Percentiles rank a stretch among this genome's conserved stretches.
phyloP scores from a whole-genome alignment of 371 early-diverging fungal genomes.

The Mortierella sp. region DNA sequence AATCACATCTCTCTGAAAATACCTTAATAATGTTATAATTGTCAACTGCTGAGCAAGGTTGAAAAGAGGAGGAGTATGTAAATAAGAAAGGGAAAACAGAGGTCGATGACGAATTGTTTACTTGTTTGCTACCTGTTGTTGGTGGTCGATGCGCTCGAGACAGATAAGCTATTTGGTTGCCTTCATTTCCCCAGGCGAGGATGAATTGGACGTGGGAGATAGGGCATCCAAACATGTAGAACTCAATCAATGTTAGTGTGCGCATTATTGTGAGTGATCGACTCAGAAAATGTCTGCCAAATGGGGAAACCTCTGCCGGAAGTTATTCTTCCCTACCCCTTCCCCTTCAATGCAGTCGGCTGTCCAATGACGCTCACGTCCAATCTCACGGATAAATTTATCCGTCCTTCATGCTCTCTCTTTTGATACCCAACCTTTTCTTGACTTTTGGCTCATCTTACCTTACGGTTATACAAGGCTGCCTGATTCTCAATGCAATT shows the following conservation, averaged over 20 bases:
- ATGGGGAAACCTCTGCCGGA: conserved; percentile 11
- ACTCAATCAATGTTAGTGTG: not conserved
- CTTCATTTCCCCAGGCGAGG: not conserved
- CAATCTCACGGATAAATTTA: not conserved
- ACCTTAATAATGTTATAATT: too few relatives aligned
- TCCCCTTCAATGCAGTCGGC: not conserved
- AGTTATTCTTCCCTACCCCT: not conserved
- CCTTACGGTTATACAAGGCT: too few relatives aligned
- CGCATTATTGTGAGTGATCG: not conserved
- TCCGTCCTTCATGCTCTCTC: not conserved
- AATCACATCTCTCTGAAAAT: too few relatives aligned
- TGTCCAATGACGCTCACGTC: not conserved
- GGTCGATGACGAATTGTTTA: too few relatives aligned
- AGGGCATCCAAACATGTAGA: not conserved
- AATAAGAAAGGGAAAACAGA: too few relatives aligned
- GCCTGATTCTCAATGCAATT: not conserved
- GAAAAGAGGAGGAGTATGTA: too few relatives aligned
- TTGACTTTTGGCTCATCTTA: not conserved
- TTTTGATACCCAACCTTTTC: not conserved
- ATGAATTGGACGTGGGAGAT: not conserved
- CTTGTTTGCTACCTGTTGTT: too few relatives aligned
- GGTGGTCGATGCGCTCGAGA: too few relatives aligned
- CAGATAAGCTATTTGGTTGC: not conserved
- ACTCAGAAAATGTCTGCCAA: not conserved
- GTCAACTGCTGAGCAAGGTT: too few relatives aligned